Evolutionary conservation across 169 alveolate species (phyloP).

Genomic region (Neospora caninum): DNA sequence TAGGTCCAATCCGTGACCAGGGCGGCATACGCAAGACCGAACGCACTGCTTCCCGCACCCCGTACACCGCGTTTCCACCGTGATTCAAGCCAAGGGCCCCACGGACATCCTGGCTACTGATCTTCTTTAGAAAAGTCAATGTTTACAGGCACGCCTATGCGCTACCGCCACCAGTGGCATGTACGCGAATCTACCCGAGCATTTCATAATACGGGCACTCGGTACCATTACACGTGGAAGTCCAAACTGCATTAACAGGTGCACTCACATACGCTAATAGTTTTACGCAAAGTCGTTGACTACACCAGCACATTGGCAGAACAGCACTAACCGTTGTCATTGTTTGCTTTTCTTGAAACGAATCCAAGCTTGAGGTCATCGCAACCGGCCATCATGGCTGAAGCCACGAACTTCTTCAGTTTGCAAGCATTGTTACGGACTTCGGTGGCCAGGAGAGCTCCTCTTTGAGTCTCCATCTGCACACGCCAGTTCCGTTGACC

Average conservation of each 20-base stretch:
- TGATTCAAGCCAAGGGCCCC: too few relatives aligned
- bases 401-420: conserved; percentile 87
- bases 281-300: not conserved
- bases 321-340: conserved; percentile 78
- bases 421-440: conserved; percentile 87
- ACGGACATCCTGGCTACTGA: too few relatives aligned
- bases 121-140: not conserved
- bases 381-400: conserved; percentile 90
- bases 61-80: too few relatives aligned
- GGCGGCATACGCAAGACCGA: not conserved
- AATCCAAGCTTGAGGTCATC: conserved; percentile 87
- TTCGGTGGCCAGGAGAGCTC: conserved; percentile 75
- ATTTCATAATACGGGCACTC: too few relatives aligned
- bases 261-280: not conserved
- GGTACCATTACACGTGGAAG: not conserved
- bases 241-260: not conserved
- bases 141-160: too few relatives aligned
- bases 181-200: not conserved
- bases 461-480: conserved; percentile 72
- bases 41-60: not conserved
- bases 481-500: conserved; percentile 70
- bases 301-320: not conserved
- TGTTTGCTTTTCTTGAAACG: conserved; percentile 84
- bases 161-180: not conserved
- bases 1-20: not conserved